Evolutionary conservation across 768 basidiomycete species (phyloP), one percentile per base, ranked within the genome.

Genomic region (Lactarius hatsudake): DNA sequence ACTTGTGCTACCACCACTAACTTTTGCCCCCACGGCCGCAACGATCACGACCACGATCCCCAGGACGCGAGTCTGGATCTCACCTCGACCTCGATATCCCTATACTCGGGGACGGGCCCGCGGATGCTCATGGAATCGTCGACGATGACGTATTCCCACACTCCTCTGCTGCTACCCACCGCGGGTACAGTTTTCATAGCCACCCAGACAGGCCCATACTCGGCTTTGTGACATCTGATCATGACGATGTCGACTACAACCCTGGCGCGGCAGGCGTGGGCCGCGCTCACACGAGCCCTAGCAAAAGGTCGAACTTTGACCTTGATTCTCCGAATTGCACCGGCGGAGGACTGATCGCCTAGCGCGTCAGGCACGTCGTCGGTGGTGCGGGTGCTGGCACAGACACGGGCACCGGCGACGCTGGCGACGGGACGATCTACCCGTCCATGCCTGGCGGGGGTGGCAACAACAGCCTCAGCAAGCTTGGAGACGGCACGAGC

Each of bases 371-470:
- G 15, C 36, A 30, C 5, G 51, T 62, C 4, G 5, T 42, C 5
- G 20, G 61, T 28, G 38, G 12, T 9, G 30, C 30, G 30, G 6
- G 30, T 32, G 30, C 30, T 32, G 8, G 30, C 30, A 8, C 30
- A 32, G 7, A 32, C 30, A 30, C 5, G 28, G 30, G 23, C 5
- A 18, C 20, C n/a, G 32, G 40, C 3, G 58, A 61, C 20, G 42
- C 45, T 5, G 69, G 63, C 1, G 61, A 68, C 2, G 66, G 69
- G 17, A 70, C 69, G 42, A 70, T 70, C 30, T 63, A 70, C 36
- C 69, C 67, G 1, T 62, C 69, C 5, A 36, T 70, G 4, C 67
- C 65, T 15, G 53, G 60, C 23, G 62, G 69, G 2, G 48, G 38
- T 56, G 40, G 42, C 26, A 55, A 17, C 17, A 32, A 32, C 30